Percentiles rank a stretch among this genome's conserved stretches.
Evolutionary conservation across 768 basidiomycete species (phyloP).

Genomic region (Tubosaeta sp.): DNA sequence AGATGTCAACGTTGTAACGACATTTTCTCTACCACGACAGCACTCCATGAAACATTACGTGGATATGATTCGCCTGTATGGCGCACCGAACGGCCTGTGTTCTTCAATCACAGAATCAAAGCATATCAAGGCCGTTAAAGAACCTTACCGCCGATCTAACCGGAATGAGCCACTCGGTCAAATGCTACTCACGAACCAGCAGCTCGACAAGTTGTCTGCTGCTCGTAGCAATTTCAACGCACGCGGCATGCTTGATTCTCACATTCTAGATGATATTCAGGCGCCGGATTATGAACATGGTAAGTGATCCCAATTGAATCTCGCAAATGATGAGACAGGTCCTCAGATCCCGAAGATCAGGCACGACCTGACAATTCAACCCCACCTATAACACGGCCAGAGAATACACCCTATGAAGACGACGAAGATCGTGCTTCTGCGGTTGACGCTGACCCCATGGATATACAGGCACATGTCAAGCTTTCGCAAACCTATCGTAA

Average conservation of each 20-base stretch:
- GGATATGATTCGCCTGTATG: constrained; percentile 20
- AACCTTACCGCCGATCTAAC: constrained; percentile 28
- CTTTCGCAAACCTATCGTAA: background rate
- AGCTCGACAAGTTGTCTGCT: constrained; percentile 25
- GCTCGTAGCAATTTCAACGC: constrained; percentile 14
- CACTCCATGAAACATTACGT: constrained; percentile 31
- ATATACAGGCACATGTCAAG: background rate
- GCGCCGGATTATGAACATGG: background rate
- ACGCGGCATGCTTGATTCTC: constrained; percentile 17
- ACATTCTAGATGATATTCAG: background rate
- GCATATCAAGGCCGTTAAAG: constrained; percentile 32
- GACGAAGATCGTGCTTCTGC: background rate
- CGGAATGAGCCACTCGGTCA: constrained; percentile 16
- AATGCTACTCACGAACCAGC: constrained; percentile 31
- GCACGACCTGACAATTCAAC: background rate
- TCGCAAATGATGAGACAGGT: background rate
- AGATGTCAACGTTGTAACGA: constrained; percentile 7
- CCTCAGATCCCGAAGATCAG: no score
- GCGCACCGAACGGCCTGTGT: constrained; percentile 33
- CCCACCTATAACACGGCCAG: background rate
- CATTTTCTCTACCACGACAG: constrained; percentile 28
- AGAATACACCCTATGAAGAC: background rate
- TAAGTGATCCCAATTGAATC: background rate
- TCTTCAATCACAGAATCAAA: constrained; percentile 35
- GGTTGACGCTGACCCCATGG: background rate